Base-by-base conservation (phyloP, 1,139 yeast genomes). In the Candida neerlandica region DNA sequence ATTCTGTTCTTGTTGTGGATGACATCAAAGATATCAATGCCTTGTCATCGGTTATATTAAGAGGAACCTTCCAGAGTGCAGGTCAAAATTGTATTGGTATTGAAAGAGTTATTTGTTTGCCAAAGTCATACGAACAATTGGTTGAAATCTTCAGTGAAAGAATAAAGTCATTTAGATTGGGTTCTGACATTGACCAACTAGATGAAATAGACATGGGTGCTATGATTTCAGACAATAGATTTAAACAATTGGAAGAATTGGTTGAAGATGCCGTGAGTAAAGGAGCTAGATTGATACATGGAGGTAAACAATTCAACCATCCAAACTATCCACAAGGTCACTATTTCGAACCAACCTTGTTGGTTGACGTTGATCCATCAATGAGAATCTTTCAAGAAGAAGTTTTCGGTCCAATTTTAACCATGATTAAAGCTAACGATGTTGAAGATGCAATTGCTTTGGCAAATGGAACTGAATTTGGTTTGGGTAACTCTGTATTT, bases 11-110 rank as follows among this genome's bases (percentile, higher is more conserved):
- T 51, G 92, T 91, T 3, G 77, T 94, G 58, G 97, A 92, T 62
- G 88, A 86, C 55, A 84, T 79, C 37, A 70, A 78, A 56, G 78
- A 82, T 54, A 72, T 78, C 45, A 65, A 73, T 43, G 80, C 84
- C 0, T 75, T 94, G 39, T 83, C 96, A 0, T 89, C 97, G 5
- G 85, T 90, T 29, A 78, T 94, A 38, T 80, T 94, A 85, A 79
- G 99, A 64, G 99, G 98, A 26, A 86, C 97, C 0, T 94, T 91
- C 73, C 99, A 94, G 69, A 88, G 96, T 51, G 89, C 97, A 0
- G 99, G 99, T 9, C 99, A 94, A 66, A 94, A 94, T 65, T 94
- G 99, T 71, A 94, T 94, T 63, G 98, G 99, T 41, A 88, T 94
- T 50, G 99, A 94, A 69, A 78, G 99, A 55, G 96, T 94, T 3